Base-by-base conservation (phyloP, 2,329 filamentous ascomycete genomes). In the Torrubiellomyces zombiae region DNA sequence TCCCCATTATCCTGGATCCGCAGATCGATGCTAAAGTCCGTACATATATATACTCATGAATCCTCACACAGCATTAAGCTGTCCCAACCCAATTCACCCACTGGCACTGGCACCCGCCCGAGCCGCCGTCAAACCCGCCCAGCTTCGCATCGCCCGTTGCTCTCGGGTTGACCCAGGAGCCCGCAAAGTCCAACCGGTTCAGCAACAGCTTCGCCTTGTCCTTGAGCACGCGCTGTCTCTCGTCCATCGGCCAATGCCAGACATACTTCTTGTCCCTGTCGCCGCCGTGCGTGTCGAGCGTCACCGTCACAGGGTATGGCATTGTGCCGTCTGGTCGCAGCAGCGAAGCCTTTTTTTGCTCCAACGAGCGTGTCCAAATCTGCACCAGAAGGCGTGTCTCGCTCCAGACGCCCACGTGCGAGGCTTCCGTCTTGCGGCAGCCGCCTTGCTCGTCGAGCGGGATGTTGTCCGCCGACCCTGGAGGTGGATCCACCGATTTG, bases 111-210 rank as follows among this genome's bases (percentile, higher is more conserved):
- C 70, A 75, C 2, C 71, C 71, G 10, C 69, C 68, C 1, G 56
- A 61, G 18, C 70, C 71, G 13, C 71, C 71, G 42, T 76, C 70
- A 34, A 66, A 62, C 1, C 70, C 71, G 2, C 71, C 71, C 29
- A 65, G 50, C 14, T 50, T 56, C 8, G 46, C 36, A 31, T 70
- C 51, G 1, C 43, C 47, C 13, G 48, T 45, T 3, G 45, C 51
- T 7, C 57, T 49, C 8, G 51, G 52, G 38, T 75, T 75, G 28
- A 75, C 48, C 33, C 62, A 44, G 5, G 50, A 50, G 3, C 68
- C 67, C 3, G 56, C 61, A 22, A 56, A 58, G 1, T 42, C 51
- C 35, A 67, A 55, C 28, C 65, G 41, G 34, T 69, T 65, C 7
- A 46, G 35, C 27, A 69, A 47, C 5, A 67, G 39, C 30, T 52